Conservation (phyloP, 2,329 filamentous ascomycete genomes). For the Dothidotthia symphoricarpi region DNA sequence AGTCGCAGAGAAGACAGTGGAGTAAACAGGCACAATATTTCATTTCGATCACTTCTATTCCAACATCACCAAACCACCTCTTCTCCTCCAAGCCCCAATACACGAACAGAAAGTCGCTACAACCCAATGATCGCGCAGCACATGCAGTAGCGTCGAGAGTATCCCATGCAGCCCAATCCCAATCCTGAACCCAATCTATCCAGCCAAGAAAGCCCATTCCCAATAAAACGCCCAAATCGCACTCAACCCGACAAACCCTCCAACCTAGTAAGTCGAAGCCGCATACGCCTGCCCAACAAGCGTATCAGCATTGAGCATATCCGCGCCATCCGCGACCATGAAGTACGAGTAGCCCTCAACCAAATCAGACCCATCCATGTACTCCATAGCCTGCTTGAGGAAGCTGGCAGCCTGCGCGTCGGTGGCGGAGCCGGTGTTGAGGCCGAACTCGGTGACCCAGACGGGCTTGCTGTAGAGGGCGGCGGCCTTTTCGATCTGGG, state of each 20-base stretch:
- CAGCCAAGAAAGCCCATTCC: constrained; percentile 6
- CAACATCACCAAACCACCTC: too few species aligned
- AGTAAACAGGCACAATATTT: too few species aligned
- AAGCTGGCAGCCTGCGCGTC: constrained; percentile 33
- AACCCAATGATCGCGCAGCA: too few species aligned
- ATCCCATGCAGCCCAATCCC: too few species aligned
- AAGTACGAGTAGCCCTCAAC: constrained; percentile 42
- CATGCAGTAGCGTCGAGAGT: too few species aligned
- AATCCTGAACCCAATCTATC: too few species aligned
- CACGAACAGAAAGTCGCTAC: too few species aligned
- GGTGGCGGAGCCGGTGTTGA: constrained; percentile 30
- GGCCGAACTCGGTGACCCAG: constrained; percentile 43
- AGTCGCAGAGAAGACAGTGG: too few species aligned
- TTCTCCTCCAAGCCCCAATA: too few species aligned
- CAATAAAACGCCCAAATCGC: constrained; percentile 7
- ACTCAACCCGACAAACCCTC: not conserved
- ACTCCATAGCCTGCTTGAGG: constrained; percentile 36
- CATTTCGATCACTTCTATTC: too few species aligned
- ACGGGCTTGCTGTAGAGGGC: constrained; percentile 30
- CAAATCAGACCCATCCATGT: constrained; percentile 31
- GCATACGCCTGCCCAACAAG: constrained; percentile 32
- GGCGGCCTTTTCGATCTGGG: constrained; percentile 41
- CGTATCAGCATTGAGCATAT: constrained; percentile 30
- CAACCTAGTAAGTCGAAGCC: constrained; percentile 10
- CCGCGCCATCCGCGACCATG: constrained; percentile 35